These are phyloP conservation scores for Artemisia annua DNA, from an alignment of 129 eudicot genomes.

Conservation along the genomic window DNA sequence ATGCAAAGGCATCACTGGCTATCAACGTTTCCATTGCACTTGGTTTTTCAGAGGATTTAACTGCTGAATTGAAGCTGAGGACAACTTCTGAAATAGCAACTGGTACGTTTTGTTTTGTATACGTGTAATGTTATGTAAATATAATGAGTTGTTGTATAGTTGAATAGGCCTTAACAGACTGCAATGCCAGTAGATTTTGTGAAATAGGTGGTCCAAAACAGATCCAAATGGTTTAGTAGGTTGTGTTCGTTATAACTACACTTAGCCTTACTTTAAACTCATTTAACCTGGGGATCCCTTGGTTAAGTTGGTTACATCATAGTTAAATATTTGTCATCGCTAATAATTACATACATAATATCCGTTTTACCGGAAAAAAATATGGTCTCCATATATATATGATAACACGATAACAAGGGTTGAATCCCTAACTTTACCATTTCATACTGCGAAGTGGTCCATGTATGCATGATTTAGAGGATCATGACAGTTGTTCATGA, in stretches of 20 bases:
- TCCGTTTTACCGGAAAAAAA: too few species aligned
- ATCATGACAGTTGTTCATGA: too few species aligned
- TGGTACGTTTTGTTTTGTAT: constrained; percentile 40
- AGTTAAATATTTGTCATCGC: too few species aligned
- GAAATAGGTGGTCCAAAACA: background rate
- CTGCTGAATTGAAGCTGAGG: constrained; percentile 57
- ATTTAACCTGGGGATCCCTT: background rate
- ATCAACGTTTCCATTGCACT: constrained; percentile 65
- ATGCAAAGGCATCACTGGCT: constrained; percentile 88
- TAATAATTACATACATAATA: too few species aligned
- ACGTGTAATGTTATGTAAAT: background rate
- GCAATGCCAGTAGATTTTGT: background rate
- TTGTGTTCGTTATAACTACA: background rate
- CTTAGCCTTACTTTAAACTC: background rate
- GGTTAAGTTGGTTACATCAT: too few species aligned
- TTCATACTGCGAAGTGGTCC: too few species aligned
- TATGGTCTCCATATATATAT: too few species aligned
- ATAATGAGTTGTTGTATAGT: background rate
- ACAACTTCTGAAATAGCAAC: constrained; percentile 78
- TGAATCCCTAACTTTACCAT: too few species aligned
- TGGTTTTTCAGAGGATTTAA: constrained; percentile 67
- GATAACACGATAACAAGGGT: too few species aligned
- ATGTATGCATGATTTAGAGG: too few species aligned
- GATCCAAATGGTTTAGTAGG: background rate
- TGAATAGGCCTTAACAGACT: background rate